Base-by-base conservation (phyloP, 164 flowering plant species). In the Kingdonia uniflora region DNA sequence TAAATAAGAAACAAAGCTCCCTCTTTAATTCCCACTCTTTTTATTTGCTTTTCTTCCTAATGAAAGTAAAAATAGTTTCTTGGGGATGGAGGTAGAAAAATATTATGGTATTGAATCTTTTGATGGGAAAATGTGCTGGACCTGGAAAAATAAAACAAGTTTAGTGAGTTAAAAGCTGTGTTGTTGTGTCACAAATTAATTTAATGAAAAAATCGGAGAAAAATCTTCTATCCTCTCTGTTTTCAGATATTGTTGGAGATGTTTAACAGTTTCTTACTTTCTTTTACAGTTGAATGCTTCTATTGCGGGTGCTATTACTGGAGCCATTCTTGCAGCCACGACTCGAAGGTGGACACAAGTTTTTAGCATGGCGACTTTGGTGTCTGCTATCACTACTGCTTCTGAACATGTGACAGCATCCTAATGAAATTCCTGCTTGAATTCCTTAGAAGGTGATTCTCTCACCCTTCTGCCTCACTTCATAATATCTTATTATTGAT, bases 221-320 rank as follows among this genome's bases (percentile, higher is more conserved):
- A 29, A 29, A 29, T 29, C 35, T 29, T 29, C 8, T 8, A 8
- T 29, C 35, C n/a, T 4, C 35, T 29, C 35, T 29, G 8, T 8
- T 29, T 29, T 29, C 8, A 29, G 35, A 29, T 29, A 29, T 3
- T 29, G 19, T 11, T 51, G 19, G 15, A 38, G 19, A 17, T 11
- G 24, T 2, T 5, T 3, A 49, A 3, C 2, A 19, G 26, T 49
- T 49, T 26, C 19, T 25, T 15, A 49, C n/a, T n/a, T 60, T 58
- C 14, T 41, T 42, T 5, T 58, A 25, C 74, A 86, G 95, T 73
- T 78, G 55, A 84, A 90, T 74, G 69, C 80, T 48, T 61, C 76
- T 40, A 54, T 80, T 67, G 95, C 82, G 0, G 97, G 97, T 16
- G 86, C 74, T 56, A 60, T 80, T 15, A 79, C 82, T 21, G 94